phyloP scores from a whole-genome alignment of 805 yeast species.

The Nakazawaea peltata region DNA sequence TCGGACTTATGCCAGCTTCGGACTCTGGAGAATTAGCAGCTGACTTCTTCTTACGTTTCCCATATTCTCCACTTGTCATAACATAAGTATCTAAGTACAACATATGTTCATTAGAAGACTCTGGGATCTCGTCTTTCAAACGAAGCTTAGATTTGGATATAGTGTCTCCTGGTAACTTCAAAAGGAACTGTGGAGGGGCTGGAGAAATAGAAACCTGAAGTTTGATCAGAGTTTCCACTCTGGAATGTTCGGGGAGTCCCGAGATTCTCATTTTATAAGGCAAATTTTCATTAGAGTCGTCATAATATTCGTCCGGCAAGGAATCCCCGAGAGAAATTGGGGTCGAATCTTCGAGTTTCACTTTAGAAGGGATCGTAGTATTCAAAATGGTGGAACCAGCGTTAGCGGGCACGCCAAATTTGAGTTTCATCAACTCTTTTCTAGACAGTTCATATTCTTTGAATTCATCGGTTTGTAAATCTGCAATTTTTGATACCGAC shows the following conservation, averaged over 20 bases:
- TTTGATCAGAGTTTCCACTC: constrained; percentile 95
- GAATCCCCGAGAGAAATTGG: too few species aligned
- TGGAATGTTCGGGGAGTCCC: constrained; percentile 70
- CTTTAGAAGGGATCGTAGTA: constrained; percentile 1
- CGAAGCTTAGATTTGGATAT: constrained; percentile 83
- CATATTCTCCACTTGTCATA: constrained; percentile 36
- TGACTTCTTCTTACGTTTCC: neutral
- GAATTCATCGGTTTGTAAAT: constrained; percentile 14
- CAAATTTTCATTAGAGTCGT: constrained; percentile 18
- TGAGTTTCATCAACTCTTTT: constrained; percentile 40
- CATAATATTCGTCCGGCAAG: constrained; percentile 23
- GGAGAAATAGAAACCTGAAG: constrained; percentile 62
- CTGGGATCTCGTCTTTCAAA: constrained; percentile 41
- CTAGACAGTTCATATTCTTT: constrained; percentile 34
- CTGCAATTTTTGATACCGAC: neutral
- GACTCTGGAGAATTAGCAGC: constrained; percentile 2
- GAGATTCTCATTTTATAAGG: constrained; percentile 45
- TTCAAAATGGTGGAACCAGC: neutral
- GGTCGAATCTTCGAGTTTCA: neutral
- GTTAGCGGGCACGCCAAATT: constrained; percentile 34
- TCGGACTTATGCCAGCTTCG: constrained; percentile 2
- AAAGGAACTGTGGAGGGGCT: constrained; percentile 61
- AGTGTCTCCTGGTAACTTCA: constrained; percentile 82
- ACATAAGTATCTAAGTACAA: constrained; percentile 74
- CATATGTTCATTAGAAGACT: constrained; percentile 42